Base-by-base conservation (phyloP, 768 basidiomycete genomes). In the Grammothele lineata region DNA sequence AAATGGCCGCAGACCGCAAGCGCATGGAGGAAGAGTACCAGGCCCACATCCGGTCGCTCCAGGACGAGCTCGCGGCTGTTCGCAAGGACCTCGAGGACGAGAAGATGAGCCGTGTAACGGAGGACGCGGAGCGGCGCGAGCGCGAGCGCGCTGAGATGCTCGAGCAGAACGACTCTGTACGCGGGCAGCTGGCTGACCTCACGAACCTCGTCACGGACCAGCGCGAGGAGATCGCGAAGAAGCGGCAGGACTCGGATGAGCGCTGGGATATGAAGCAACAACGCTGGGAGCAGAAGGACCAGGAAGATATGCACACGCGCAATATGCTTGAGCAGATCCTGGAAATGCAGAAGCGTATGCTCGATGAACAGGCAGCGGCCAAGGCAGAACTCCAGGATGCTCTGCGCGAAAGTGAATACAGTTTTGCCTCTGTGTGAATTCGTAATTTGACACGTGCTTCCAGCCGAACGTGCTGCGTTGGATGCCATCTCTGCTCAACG, bases 131-230 rank as follows among this genome's bases (percentile, higher is more conserved):
- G 51, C 71, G 75, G 17, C 70, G 78, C 25, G 84, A 87, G 58
- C 71, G 71, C 24, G 81, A 85, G 51, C 67, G 77, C 18, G 66
- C 68, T 32, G 85, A 83, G 39, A 68, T 71, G 26, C 58, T 68
- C 32, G 85, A 87, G 47, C 76, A 81, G 5, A 78, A 83, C 51
- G 80, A 84, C 12, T 72, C 66, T 7, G 62, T 87, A 35, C 72
- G 78, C 26, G 69, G 62, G 32, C 87, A 89, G 54, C 63, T 92
- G 12, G 67, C 62, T 4, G 87, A 91, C 49, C 77, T 92, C 53
- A 83, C 88, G 1, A 83, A 84, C 51, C 61, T 88, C 43, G 70
- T 91, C 12, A 80, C 85, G 46, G 80, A 83, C 47, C 83, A 87
- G 46, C 70, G 77, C 1, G 76, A 81, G 26, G 71, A 75, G 40